Evolutionary conservation across 106 monocot species (phyloP), one percentile per base, ranked within the genome.

Genomic region (Dioscorea alata): DNA sequence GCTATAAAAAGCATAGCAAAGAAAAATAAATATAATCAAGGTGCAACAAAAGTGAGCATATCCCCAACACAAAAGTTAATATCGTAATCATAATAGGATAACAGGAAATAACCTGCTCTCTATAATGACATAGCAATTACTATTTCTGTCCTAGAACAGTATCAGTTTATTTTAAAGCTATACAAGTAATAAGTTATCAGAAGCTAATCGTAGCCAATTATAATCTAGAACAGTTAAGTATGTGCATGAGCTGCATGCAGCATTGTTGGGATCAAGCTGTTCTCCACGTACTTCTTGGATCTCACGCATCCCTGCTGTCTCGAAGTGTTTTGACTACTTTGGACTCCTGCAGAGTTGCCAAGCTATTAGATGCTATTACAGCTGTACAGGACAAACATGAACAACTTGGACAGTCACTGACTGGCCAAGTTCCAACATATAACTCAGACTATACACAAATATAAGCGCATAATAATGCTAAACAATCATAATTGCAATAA

Each of bases 281-380:
- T 89, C 57, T 93, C 93, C 33, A 77, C 85, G 75, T 99, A 99
- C 18, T 80, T 87, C 85, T 99, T 93, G 68, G 99, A 99, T 73
- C 99, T 87, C 81, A 19, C 83, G 80, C 93, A 99, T 99, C 79
- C 85, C 85, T 67, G 99, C 99, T 2, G 99, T 99, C 81, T 99
- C 99, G 74, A 99, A 76, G 72, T 99, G 99, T 69, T 99, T 99
- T 25, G 99, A 99, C 24, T 99, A 93, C 69, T 99, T 90, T 17
- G 99, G 99, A 67, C 93, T 99, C 74, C 99, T 93, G 79, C 74
- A 80, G 6, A 61, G 50, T 57, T 18, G 61, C 28, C 49, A 6
- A 53, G 4, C 53, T 53, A 18, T 53, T 18, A 53, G 16, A 18
- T 53, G 9, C 14, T 7, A 10, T 53, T 53, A 18, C 9, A 3